A percentile compares a stretch with the other conserved stretches of the same genome.
Evolutionary conservation across 768 basidiomycete species (phyloP).

Genomic region (Lentinula edodes): DNA sequence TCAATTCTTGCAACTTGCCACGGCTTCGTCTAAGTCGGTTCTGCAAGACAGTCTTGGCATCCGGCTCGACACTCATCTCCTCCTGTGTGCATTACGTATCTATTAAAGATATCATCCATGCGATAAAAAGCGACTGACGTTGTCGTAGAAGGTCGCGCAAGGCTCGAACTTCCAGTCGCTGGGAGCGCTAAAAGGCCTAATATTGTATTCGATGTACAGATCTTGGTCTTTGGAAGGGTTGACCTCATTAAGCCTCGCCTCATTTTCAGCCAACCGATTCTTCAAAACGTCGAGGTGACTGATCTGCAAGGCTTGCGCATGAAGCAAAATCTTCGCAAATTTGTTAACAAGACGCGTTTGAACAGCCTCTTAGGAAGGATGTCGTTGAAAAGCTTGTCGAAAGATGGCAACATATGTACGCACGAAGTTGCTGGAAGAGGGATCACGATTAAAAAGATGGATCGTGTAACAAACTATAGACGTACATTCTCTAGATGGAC

Average conservation of each 20-base stretch:
- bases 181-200: conserved; percentile 59
- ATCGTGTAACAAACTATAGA: conserved; percentile 8
- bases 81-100: conserved; percentile 32
- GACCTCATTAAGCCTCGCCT: conserved; percentile 44
- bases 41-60: conserved; percentile 75
- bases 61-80: conserved; percentile 59
- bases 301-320: conserved; percentile 54
- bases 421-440: conserved; percentile 60
- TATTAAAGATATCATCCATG: conserved; percentile 2
- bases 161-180: conserved; percentile 73
- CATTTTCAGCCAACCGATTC: conserved; percentile 39
- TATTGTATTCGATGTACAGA: conserved; percentile 69
- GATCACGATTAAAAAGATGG: no score
- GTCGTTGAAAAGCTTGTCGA: not conserved
- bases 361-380: conserved; percentile 47
- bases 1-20: conserved; percentile 58
- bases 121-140: conserved; percentile 32
- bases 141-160: conserved; percentile 70
- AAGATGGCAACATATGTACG: not conserved
- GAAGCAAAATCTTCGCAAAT: conserved; percentile 48
- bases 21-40: conserved; percentile 64
- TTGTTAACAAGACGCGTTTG: conserved; percentile 58
- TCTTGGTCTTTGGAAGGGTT: conserved; percentile 58
- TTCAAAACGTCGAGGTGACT: conserved; percentile 57
- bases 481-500: conserved; percentile 69